Percentiles rank a stretch among this genome's conserved stretches.
phyloP scores from a whole-genome alignment of 208 protist species.

The Leishmania aethiopica region DNA sequence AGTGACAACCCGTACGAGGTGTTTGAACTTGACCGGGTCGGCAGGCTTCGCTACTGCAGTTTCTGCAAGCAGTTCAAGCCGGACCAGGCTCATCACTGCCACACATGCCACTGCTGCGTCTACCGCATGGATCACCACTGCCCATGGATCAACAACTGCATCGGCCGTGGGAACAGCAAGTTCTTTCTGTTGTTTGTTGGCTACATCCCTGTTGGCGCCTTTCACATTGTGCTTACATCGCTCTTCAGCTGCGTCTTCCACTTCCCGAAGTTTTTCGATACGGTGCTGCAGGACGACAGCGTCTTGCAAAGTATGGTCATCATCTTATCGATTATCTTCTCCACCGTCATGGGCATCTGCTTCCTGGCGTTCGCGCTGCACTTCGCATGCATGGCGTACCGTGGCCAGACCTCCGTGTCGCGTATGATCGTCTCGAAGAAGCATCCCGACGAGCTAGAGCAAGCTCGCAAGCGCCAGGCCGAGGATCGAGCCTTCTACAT shows the following conservation, averaged over 20 bases:
- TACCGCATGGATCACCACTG: conserved; percentile 88
- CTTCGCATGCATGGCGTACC: conserved; percentile 55
- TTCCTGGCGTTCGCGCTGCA: conserved; percentile 54
- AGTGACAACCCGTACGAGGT: conserved; percentile 69
- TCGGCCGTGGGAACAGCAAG: conserved; percentile 69
- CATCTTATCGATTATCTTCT: conserved; percentile 48
- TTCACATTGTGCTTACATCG: conserved; percentile 61
- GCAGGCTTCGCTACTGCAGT: conserved; percentile 67
- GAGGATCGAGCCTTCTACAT: conserved; percentile 35
- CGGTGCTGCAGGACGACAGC: conserved; percentile 26
- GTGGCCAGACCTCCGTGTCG: conserved; percentile 58
- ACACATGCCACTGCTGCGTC: conserved; percentile 67
- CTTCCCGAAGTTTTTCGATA: conserved; percentile 30
- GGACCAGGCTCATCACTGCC: conserved; percentile 82
- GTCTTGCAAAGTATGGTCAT: conserved; percentile 24
- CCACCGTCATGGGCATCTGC: conserved; percentile 43
- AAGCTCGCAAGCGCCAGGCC: conserved; percentile 16
- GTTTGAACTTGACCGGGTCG: conserved; percentile 40
- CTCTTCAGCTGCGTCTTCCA: conserved; percentile 55
- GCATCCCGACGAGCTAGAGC: conserved; percentile 22
- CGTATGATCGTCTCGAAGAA: conserved; percentile 34
- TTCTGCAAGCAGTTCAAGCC: conserved; percentile 84
- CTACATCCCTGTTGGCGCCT: conserved; percentile 74
- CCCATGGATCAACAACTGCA: conserved; percentile 90
- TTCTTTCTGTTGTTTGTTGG: conserved; percentile 77